Conservation (phyloP, 768 basidiomycete species). For the Gyrodon lividus region DNA sequence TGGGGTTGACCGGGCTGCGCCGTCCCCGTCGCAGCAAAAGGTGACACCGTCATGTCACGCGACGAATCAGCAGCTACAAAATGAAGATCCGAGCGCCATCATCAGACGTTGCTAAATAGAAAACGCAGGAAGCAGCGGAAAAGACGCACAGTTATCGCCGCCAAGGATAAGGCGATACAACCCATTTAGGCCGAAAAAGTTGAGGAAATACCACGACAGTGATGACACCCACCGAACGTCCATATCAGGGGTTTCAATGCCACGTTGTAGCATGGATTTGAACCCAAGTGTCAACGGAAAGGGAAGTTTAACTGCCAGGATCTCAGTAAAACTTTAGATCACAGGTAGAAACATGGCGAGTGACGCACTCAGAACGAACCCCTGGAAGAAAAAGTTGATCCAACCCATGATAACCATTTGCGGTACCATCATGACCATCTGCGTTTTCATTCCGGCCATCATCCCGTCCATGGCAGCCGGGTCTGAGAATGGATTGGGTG, state of each 20-base stretch:
- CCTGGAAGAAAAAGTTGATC: conserved; percentile 99
- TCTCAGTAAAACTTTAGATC: conserved; percentile 4
- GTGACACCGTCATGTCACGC: conserved; percentile 67
- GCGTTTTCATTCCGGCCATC: conserved; percentile 99
- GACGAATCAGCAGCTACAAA: conserved; percentile 73
- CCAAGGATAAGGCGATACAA: conserved; percentile 93
- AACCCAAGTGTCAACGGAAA: conserved; percentile 97
- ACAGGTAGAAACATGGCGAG: not conserved
- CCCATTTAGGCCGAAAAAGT: conserved; percentile 96
- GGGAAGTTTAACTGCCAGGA: conserved; percentile 81
- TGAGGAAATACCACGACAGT: conserved; percentile 98
- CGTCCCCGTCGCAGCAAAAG: conserved; percentile 57
- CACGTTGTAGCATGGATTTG: conserved; percentile 96
- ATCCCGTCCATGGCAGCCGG: conserved; percentile 94
- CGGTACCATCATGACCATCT: conserved; percentile 98
- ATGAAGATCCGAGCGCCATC: conserved; percentile 13
- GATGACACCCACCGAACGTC: conserved; percentile 99
- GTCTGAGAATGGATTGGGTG: conserved; percentile 85
- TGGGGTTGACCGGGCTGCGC: conserved; percentile 59
- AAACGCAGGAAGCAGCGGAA: conserved; percentile 4
- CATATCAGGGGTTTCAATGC: conserved; percentile 93
- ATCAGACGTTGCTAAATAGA: conserved; percentile 10
- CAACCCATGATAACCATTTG: conserved; percentile 99
- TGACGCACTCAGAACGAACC: conserved; percentile 91
- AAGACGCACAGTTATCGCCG: conserved; percentile 73